A percentile compares a stretch with the other conserved stretches of the same genome.
These are phyloP conservation scores for Lipomyces sp. DNA, from an alignment of 805 yeast genomes.

Conservation along the genomic window DNA sequence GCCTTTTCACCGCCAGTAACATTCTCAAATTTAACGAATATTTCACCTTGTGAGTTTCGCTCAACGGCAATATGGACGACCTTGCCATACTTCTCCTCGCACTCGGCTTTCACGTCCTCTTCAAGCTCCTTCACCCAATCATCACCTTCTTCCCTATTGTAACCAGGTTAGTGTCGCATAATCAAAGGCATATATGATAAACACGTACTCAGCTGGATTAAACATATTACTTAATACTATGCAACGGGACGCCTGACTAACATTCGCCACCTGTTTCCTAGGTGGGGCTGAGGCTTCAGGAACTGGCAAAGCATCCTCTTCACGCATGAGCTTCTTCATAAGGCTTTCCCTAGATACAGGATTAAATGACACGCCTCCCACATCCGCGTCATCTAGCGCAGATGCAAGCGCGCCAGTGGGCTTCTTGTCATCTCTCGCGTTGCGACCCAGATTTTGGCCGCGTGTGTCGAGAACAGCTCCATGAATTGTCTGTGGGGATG, in stretches of 20 bases:
- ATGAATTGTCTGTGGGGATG: slow-evolving; percentile 10
- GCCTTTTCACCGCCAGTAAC: slow-evolving; percentile 42
- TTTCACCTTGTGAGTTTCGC: slow-evolving; percentile 43
- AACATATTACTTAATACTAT: slow-evolving; percentile 44
- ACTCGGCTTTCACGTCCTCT: slow-evolving; percentile 46
- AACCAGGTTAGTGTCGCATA: background rate
- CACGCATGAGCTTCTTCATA: slow-evolving; percentile 44
- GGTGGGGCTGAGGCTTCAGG: slow-evolving; percentile 16
- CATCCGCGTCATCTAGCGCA: slow-evolving; percentile 39
- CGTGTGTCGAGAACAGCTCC: slow-evolving; percentile 18
- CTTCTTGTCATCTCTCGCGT: slow-evolving; percentile 29
- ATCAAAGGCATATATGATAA: background rate
- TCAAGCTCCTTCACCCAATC: slow-evolving; percentile 46
- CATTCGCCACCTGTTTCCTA: slow-evolving; percentile 9
- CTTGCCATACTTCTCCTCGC: slow-evolving; percentile 47
- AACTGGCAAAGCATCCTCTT: slow-evolving; percentile 40
- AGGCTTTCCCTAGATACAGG: slow-evolving; percentile 42
- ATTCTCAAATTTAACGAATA: slow-evolving; percentile 44
- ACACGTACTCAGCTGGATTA: slow-evolving; percentile 42
- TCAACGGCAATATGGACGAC: slow-evolving; percentile 45
- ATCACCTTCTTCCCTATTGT: slow-evolving; percentile 43
- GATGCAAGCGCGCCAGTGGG: slow-evolving; percentile 34
- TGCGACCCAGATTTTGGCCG: slow-evolving; percentile 16
- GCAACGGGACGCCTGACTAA: slow-evolving; percentile 40
- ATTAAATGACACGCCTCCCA: slow-evolving; percentile 35